Evolutionary conservation across 495 filamentous ascomycete genomes (phyloP).

Genomic region (Viridothelium virens): DNA sequence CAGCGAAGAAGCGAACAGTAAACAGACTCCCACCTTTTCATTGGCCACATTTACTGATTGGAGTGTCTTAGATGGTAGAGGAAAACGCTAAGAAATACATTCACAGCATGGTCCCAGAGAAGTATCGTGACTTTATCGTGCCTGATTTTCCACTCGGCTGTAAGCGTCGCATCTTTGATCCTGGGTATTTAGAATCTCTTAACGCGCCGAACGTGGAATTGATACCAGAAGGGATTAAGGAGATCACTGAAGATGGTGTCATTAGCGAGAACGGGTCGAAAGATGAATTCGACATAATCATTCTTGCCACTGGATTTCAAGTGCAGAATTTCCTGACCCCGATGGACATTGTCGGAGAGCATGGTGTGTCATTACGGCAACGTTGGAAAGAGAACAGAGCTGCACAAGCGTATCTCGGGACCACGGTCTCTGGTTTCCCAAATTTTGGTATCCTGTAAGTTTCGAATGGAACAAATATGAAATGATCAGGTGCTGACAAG

Average conservation of each 20-base stretch:
- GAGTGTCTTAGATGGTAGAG: conserved; percentile 8
- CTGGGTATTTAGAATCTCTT: conserved; percentile 26
- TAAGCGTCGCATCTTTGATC: conserved; percentile 42
- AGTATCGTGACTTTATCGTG: conserved; percentile 39
- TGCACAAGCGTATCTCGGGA: conserved; percentile 37
- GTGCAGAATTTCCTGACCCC: conserved; percentile 30
- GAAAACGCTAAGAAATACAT: conserved; percentile 33
- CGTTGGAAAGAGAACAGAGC: conserved; percentile 37
- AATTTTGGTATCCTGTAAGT: conserved; percentile 36
- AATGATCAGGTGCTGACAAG: conserved; percentile 25
- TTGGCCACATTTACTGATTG: background rate
- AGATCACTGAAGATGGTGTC: conserved; percentile 36
- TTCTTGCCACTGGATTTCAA: conserved; percentile 40
- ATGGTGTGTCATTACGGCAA: conserved; percentile 30
- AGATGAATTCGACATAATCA: conserved; percentile 37
- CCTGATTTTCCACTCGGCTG: conserved; percentile 40
- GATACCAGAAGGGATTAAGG: conserved; percentile 30
- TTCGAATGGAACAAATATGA: background rate
- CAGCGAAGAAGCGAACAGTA: background rate
- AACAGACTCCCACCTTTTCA: conserved; percentile 13
- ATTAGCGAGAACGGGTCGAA: conserved; percentile 24
- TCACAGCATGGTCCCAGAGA: conserved; percentile 31
- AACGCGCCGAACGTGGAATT: conserved; percentile 34
- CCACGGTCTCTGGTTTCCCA: conserved; percentile 36
- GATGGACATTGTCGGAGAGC: conserved; percentile 34